Percentiles rank a stretch among this genome's conserved stretches.
phyloP scores from a whole-genome alignment of 805 yeast genomes.

The Candida loeiensis region DNA sequence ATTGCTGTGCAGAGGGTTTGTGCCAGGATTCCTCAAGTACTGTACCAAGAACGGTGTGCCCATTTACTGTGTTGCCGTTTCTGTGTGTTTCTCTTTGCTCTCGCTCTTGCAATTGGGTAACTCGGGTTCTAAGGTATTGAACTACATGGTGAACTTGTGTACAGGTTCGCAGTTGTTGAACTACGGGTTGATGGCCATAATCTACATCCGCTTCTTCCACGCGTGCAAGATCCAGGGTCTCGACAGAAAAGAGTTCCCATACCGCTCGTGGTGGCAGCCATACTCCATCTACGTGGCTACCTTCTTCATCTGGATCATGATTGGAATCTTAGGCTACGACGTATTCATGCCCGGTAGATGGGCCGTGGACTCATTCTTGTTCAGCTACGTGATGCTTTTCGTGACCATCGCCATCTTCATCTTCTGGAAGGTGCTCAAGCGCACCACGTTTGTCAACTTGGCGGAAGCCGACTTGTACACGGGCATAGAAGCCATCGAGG shows the following conservation, averaged over 20 bases:
- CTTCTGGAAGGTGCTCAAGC: conserved; percentile 36
- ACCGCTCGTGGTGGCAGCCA: conserved; percentile 44
- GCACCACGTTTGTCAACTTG: conserved; percentile 37
- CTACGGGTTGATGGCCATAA: conserved; percentile 43
- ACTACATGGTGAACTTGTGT: conserved; percentile 45
- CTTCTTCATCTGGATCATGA: conserved; percentile 33
- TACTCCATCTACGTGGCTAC: conserved; percentile 32
- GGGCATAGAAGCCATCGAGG: conserved; percentile 47
- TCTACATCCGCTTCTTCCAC: conserved; percentile 40
- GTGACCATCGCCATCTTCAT: conserved; percentile 29
- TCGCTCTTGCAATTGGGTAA: conserved; percentile 58
- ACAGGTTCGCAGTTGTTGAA: conserved; percentile 47
- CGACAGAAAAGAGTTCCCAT: conserved; percentile 37
- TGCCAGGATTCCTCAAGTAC: conserved; percentile 40
- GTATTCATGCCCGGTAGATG: conserved; percentile 68
- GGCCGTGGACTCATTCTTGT: conserved; percentile 59
- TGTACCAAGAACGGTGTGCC: conserved; percentile 45
- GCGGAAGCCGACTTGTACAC: conserved; percentile 45
- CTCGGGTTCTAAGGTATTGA: conserved; percentile 34
- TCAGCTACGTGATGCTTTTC: conserved; percentile 70
- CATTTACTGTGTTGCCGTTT: conserved; percentile 40
- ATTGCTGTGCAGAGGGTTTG: conserved; percentile 47
- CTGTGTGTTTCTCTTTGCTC: conserved; percentile 54
- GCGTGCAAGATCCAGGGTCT: conserved; percentile 39
- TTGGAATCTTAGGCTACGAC: conserved; percentile 65